Base-by-base conservation (phyloP, 139 green algal genomes). In the Chlamydomonas sphaeroides region DNA sequence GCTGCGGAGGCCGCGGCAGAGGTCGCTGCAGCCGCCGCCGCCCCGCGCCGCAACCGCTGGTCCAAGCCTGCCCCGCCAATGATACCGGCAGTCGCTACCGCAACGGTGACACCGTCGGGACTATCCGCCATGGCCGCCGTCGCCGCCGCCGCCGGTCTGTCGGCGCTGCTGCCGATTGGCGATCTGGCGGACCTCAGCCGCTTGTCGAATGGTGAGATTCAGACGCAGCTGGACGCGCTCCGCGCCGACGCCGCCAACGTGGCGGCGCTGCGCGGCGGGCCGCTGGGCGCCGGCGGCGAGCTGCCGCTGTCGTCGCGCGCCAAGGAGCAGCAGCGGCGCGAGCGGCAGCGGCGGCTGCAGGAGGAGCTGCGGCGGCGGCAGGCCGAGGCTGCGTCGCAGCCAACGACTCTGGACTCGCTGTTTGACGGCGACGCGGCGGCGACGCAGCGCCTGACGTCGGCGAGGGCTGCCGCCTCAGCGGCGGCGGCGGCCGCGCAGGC, bases 361-460 rank as follows among this genome's bases (percentile, higher is more conserved):
- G 75, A 82, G 75, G 75, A 82, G 75, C 39, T 82, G n/a, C 20
- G 75, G 42, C 61, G 75, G 62, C 75, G 75, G 42, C 75, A 82
- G 75, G 42, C 62, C 11, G 75, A 82, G 75, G 75, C 75, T 42
- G 75, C 75, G 42, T 8, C 42, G 33, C 75, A 82, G 42, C 61
- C 75, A 4, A 62, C 73, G 42, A 82, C 75, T 14, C 42, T 82
- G 0, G 75, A 82, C 45, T 28, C 75, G 33, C 23, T 82, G 42
- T 82, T 82, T 25, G 75, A 82, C 8, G 74, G 61, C 5, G 74
- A 72, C 41, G n/a, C 65, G 32, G 32, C 36, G 32, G 75, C 62
- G 42, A 32, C 32, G 75, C 75, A 82, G 62, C 75, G 75, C 5
- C 41, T 80, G 38, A 45, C 59, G 30, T 45, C 62, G 14, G 41